Evolutionary conservation across 1,284 basidiomycete genomes (phyloP), one percentile per base, ranked within the genome.

Genomic region (Tilletiaria anomala): DNA sequence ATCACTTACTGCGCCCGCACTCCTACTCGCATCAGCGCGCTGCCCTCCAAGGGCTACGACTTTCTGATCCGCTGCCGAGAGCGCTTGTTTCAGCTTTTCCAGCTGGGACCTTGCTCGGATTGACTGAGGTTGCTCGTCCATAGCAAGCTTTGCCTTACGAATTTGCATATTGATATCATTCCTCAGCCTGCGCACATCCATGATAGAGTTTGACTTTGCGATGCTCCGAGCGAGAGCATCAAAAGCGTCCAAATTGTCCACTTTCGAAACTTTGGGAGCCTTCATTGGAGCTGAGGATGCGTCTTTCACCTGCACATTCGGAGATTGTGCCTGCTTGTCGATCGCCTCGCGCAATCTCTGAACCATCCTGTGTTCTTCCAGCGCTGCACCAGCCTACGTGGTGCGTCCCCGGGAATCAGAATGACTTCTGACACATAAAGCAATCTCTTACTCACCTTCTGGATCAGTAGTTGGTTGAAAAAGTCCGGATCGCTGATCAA

Each of bases 401-500:
- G n/a, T n/a, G n/a, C n/a, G n/a, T n/a, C n/a, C n/a, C n/a, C n/a
- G n/a, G n/a, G n/a, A n/a, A n/a, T n/a, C n/a, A n/a, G n/a, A n/a
- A n/a, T n/a, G n/a, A n/a, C n/a, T n/a, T n/a, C n/a, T n/a, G n/a
- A n/a, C n/a, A n/a, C n/a, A n/a, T n/a, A n/a, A n/a, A n/a, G n/a
- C n/a, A n/a, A n/a, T n/a, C n/a, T n/a, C n/a, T n/a, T n/a, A n/a
- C n/a, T n/a, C n/a, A n/a, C n/a, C n/a, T n/a, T n/a, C 18, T 22
- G 39, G 38, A 41, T 17, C 17, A 35, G 29, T 16, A 16, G 16
- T 44, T 40, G 16, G 22, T 96, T 96, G 17, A 47, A 21, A 54
- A 93, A 93, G 67, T 96, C 91, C 14, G 87, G 83, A 63, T 96
- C 89, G 37, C 82, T 76, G 34, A 96, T 62, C 78, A 89, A 83